Base-by-base conservation (phyloP, 805 yeast species). In the Metschnikowia lochheadii region DNA sequence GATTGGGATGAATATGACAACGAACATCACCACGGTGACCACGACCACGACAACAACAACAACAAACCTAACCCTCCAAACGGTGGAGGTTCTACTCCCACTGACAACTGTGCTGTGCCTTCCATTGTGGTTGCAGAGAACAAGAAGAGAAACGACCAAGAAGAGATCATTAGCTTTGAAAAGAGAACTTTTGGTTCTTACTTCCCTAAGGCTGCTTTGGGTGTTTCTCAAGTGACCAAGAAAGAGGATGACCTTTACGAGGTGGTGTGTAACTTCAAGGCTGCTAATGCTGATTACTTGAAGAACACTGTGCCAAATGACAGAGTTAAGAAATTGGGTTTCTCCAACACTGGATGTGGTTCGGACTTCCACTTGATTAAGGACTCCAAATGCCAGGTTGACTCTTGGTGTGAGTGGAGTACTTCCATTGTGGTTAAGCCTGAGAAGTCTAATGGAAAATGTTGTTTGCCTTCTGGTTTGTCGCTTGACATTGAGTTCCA, bases 151-250 rank as follows among this genome's bases (percentile, higher is more conserved):
- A 49, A 46, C 7, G 49, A 44, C n/a, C 33, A 37, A 6, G 18
- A n/a, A 5, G 40, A 46, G 6, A 14, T 36, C 3, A 15, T 35
- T 32, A 26, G 31, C 5, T 34, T 45, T 20, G 23, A 18, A 17
- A 31, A 29, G 32, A 44, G 40, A 40, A 8, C 10, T 26, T 14
- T n/a, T n/a, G 49, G 46, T 4, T 23, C 21, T 2, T 21, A 17
- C n/a, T 46, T 18, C 41, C 53, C 49, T 14, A 46, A 50, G 17
- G 50, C 50, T 11, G 53, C 47, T 5, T 41, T 50, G 21, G 50
- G 41, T 11, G 44, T 50, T 3, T 35, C 53, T 26, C 13, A 7
- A 8, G 53, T 47, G 10, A 40, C 31, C 41, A 31, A 46, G 23
- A n/a, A 38, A 23, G 38, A 11, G 8, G 41, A 45, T 20, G 54